Conservation (phyloP, 345 rosid species). For the Camelina laxa region DNA sequence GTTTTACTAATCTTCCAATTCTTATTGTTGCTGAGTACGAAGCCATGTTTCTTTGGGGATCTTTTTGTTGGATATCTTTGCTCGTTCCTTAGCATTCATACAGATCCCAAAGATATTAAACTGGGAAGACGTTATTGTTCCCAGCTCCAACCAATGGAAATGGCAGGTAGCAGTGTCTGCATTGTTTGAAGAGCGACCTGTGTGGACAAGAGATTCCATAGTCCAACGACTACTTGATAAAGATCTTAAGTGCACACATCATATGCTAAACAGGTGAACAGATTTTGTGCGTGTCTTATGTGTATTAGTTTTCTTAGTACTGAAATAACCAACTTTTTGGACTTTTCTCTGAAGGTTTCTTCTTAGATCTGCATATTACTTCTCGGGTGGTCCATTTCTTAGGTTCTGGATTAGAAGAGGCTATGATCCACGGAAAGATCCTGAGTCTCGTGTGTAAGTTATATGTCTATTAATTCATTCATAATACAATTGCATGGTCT, state of each 20-base stretch:
- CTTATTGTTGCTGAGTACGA: background rate
- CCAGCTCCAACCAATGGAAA: conserved; percentile 67
- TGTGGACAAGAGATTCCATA: conserved; percentile 85
- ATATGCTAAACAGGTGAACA: conserved; percentile 72
- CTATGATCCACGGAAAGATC: conserved; percentile 97
- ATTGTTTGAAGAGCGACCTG: conserved; percentile 83
- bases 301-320: conserved; percentile 3
- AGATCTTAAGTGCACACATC: conserved; percentile 63
- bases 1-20: conserved; percentile 12
- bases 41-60: conserved; percentile 23
- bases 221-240: conserved; percentile 66
- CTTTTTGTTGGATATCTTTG: conserved; percentile 28
- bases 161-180: conserved; percentile 78
- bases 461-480: conserved; percentile 12
- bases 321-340: conserved; percentile 15
- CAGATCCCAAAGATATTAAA: conserved; percentile 85
- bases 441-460: conserved; percentile 91
- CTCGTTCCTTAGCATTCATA: conserved; percentile 60
- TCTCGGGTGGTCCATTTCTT: conserved; percentile 85
- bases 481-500: conserved; percentile 19
- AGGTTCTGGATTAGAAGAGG: conserved; percentile 96
- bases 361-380: conserved; percentile 87
- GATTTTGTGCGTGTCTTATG: background rate
- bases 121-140: conserved; percentile 65
- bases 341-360: conserved; percentile 63